phyloP scores from a whole-genome alignment of 1,139 yeast genomes.

The Suhomyces choctaworum region DNA sequence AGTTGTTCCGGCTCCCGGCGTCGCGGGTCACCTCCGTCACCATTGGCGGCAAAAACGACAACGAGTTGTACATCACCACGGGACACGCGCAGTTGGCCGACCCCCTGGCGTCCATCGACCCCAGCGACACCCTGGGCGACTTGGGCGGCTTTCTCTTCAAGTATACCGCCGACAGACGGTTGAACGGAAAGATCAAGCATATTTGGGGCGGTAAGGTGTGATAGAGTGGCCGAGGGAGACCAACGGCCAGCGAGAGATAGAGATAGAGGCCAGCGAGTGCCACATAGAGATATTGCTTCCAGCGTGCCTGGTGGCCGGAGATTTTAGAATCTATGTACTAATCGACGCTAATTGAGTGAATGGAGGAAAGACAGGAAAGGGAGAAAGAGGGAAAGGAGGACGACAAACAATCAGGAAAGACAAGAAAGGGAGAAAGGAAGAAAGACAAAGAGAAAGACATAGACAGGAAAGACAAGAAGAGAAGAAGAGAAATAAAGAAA shows the following conservation, averaged over 20 bases:
- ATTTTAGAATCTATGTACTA: too few species aligned
- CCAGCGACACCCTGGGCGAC: constrained; percentile 44
- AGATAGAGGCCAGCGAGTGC: too few species aligned
- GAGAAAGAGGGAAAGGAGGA: too few species aligned
- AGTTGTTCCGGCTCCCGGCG: constrained; percentile 60
- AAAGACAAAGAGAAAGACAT: too few species aligned
- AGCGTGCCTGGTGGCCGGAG: too few species aligned
- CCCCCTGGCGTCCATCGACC: constrained; percentile 31
- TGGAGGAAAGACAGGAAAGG: too few species aligned
- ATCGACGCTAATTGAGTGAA: too few species aligned
- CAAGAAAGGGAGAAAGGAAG: too few species aligned
- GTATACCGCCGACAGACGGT: constrained; percentile 22
- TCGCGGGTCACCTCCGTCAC: constrained; percentile 66
- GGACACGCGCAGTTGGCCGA: constrained; percentile 54
- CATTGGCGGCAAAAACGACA: constrained; percentile 61
- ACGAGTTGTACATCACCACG: constrained; percentile 67
- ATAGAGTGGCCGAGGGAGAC: constrained; percentile 3
- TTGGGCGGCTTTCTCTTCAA: constrained; percentile 51
- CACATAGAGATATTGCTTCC: too few species aligned
- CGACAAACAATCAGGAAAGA: too few species aligned
- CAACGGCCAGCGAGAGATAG: not conserved
- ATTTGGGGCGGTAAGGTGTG: constrained; percentile 26
- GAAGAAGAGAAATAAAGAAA: too few species aligned
- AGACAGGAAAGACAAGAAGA: too few species aligned
- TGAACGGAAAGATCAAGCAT: constrained; percentile 30